These are phyloP conservation scores for Boehmeria nivea DNA, from an alignment of 306 rosid genomes.

Conservation along the genomic window DNA sequence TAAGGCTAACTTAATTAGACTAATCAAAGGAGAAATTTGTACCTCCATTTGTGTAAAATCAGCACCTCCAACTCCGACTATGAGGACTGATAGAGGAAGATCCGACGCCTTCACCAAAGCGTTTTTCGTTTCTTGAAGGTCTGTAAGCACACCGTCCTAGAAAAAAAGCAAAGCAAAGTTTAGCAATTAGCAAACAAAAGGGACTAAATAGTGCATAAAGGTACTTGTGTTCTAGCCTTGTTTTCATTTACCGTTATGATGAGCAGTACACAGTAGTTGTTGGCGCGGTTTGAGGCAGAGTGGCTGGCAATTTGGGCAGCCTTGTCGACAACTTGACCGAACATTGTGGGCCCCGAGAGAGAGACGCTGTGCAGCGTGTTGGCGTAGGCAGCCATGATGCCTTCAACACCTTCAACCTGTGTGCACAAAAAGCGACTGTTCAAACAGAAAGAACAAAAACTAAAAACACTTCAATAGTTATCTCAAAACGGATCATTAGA, in stretches of 20 bases:
- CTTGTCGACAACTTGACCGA: slow-evolving; percentile 66
- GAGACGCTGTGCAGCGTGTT: slow-evolving; percentile 44
- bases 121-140: slow-evolving; percentile 77
- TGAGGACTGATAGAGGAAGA: slow-evolving; percentile 74
- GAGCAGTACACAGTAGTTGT: slow-evolving; percentile 62
- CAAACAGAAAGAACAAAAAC: no score
- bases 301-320: slow-evolving; percentile 66
- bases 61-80: slow-evolving; percentile 84
- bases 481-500: neutral
- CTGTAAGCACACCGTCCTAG: slow-evolving; percentile 86
- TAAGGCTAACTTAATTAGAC: neutral
- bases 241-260: slow-evolving; percentile 58
- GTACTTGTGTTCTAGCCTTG: neutral
- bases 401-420: slow-evolving; percentile 80
- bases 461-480: neutral
- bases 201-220: neutral
- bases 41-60: slow-evolving; percentile 87
- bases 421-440: neutral
- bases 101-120: slow-evolving; percentile 81
- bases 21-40: neutral
- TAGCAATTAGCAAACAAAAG: neutral
- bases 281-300: slow-evolving; percentile 34
- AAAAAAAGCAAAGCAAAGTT: slow-evolving; percentile 10
- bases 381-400: slow-evolving; percentile 73
- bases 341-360: slow-evolving; percentile 80